Conservation (phyloP, 176 grass and related monocot species). For the Carex cristatella region DNA sequence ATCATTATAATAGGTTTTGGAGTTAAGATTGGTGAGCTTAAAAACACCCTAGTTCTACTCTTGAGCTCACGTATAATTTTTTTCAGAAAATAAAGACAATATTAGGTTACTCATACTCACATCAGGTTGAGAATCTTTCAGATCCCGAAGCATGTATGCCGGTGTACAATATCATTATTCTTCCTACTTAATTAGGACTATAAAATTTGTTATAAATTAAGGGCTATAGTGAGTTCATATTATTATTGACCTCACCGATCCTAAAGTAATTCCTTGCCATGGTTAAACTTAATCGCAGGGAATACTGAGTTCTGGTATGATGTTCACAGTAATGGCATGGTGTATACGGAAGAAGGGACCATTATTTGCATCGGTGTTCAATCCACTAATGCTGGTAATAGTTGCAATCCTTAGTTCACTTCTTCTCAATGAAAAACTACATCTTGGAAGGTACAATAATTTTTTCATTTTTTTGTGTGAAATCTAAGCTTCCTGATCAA, state of each 20-base stretch:
- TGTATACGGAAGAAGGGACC: constrained; percentile 72
- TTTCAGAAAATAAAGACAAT: not conserved
- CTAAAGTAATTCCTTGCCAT: not conserved
- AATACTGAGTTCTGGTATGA: constrained; percentile 42
- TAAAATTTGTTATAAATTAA: not conserved
- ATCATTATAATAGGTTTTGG: too few relatives aligned
- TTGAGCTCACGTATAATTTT: too few relatives aligned
- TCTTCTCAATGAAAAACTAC: constrained; percentile 60
- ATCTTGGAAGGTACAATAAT: constrained; percentile 48
- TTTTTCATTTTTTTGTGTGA: not conserved
- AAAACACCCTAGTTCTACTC: too few relatives aligned
- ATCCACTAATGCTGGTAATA: constrained; percentile 64
- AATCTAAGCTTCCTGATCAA: not conserved
- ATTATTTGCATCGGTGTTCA: constrained; percentile 68
- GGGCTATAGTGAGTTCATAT: not conserved
- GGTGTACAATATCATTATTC: not conserved
- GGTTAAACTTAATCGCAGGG: constrained; percentile 30
- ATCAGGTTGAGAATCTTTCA: too few relatives aligned
- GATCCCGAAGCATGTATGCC: not conserved
- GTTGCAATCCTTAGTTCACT: constrained; percentile 64
- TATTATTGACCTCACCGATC: not conserved
- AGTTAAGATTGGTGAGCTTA: too few relatives aligned
- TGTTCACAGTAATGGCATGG: constrained; percentile 63
- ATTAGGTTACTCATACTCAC: not conserved
- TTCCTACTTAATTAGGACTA: not conserved